These are phyloP conservation scores for Debaryomyces castellii DNA, from an alignment of 805 yeast species.

Conservation along the genomic window DNA sequence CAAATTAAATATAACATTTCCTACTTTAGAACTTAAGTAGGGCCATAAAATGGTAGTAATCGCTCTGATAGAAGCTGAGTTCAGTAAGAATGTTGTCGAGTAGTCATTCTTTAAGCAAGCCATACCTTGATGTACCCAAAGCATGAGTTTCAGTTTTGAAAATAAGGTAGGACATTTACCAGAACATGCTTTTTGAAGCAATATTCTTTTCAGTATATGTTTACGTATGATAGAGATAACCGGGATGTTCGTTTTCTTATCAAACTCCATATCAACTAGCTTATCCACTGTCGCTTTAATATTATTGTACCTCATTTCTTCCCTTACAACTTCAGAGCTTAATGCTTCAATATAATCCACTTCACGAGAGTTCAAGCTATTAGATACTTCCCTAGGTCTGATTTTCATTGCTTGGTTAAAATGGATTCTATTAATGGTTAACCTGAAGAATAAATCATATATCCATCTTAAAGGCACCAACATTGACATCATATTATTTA, in stretches of 20 bases:
- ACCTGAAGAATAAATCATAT: slow-evolving; percentile 32
- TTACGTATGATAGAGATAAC: slow-evolving; percentile 2
- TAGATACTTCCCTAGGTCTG: slow-evolving; percentile 35
- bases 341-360: slow-evolving; percentile 23
- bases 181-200: not conserved
- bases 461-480: slow-evolving; percentile 36
- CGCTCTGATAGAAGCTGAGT: slow-evolving; percentile 24
- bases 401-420: slow-evolving; percentile 26
- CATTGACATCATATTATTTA: slow-evolving; percentile 31
- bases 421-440: slow-evolving; percentile 32
- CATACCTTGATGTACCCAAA: slow-evolving; percentile 21
- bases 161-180: slow-evolving; percentile 7
- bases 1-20: slow-evolving; percentile 18
- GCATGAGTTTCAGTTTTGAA: slow-evolving; percentile 9
- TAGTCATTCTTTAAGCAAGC: slow-evolving; percentile 38
- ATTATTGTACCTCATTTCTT: slow-evolving; percentile 8
- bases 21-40: slow-evolving; percentile 32
- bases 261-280: slow-evolving; percentile 4
- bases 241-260: not conserved
- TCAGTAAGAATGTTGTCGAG: slow-evolving; percentile 20
- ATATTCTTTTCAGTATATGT: slow-evolving; percentile 2
- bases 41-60: slow-evolving; percentile 43
- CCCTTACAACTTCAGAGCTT: slow-evolving; percentile 8
- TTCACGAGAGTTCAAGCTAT: slow-evolving; percentile 20
- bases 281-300: not conserved